Conservation (phyloP, 1,284 basidiomycete genomes). For the Acaromyces ingoldii region DNA sequence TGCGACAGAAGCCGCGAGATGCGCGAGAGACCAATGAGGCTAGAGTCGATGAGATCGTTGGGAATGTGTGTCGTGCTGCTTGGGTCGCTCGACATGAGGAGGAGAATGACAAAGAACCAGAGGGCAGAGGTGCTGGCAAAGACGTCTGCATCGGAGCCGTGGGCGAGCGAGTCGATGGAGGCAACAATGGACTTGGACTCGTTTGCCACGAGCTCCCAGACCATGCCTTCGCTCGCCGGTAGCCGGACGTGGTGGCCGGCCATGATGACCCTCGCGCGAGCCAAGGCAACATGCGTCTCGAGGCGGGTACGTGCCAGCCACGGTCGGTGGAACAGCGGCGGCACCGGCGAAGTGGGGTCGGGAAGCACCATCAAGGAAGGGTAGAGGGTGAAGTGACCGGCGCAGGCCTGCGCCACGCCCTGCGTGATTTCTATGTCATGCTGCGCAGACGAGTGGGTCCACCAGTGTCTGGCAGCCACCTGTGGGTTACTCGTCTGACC, state of each 20-base stretch:
- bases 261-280: slow-evolving; percentile 31
- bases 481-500: not conserved
- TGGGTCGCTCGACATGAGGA: slow-evolving; percentile 32
- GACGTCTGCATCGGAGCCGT: slow-evolving; percentile 16
- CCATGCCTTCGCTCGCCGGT: slow-evolving; percentile 29
- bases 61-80: not conserved
- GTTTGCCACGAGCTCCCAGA: slow-evolving; percentile 31
- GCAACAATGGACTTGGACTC: slow-evolving; percentile 18
- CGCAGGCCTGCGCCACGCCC: slow-evolving; percentile 32
- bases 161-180: slow-evolving; percentile 6
- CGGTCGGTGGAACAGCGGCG: slow-evolving; percentile 38
- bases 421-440: slow-evolving; percentile 12
- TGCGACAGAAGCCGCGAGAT: slow-evolving; percentile 18
- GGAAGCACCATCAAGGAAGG: slow-evolving; percentile 41
- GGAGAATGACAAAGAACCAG: slow-evolving; percentile 41
- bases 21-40: slow-evolving; percentile 23
- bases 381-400: slow-evolving; percentile 40
- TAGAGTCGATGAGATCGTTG: slow-evolving; percentile 19
- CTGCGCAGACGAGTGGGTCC: slow-evolving; percentile 17
- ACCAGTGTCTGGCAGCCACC: slow-evolving; percentile 25
- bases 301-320: slow-evolving; percentile 37
- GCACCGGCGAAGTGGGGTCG: slow-evolving; percentile 39
- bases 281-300: slow-evolving; percentile 25
- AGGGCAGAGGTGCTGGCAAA: slow-evolving; percentile 31
- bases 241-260: slow-evolving; percentile 38